Base-by-base conservation (phyloP, 345 rosid genomes). In the Carallia pectinifolia region DNA sequence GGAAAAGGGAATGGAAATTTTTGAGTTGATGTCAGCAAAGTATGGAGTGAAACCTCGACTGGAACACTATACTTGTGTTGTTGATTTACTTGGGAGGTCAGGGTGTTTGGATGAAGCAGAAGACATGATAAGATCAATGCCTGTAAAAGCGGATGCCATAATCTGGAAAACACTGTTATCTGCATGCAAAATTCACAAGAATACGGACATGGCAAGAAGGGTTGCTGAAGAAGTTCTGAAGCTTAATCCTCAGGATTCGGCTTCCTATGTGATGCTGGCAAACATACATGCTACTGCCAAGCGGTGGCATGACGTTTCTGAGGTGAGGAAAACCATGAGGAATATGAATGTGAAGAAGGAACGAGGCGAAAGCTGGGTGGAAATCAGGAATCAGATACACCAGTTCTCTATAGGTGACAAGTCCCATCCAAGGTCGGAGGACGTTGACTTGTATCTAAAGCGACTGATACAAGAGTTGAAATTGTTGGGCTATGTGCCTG, bases 81-180 rank as follows among this genome's bases (percentile, higher is more conserved):
- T 88, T 63, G 97, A 90, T 76, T 81, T 90, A 19, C 88, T 90
- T 6, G 90, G 90, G 65, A 83, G 94, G 65, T 78, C 85, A 37
- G 94, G 97, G 12, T 61, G 77, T 70, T 79, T 90, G 79, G 82
- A 82, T 53, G 78, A 88, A 74, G 97, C 97, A 5, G 92, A 85
- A 77, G 83, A 80, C n/a, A 73, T 34, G 71, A 85, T 90, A 64
- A 83, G 87, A 78, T 80, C 92, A 18, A 85, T 90, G 88, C 88
- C 92, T 17, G 65, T 87, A 47, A 77, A 85, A 68, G 75, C 85
- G 18, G 92, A 90, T 80, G 62, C 82, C 4, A 58, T 87, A 23
- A 85, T 88, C 67, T 90, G 97, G 97, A 90, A 87, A 74, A 88
- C 97, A 38, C 76, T 90, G 82, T 72, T 90, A 65, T 88, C 90